phyloP scores from a whole-genome alignment of 768 basidiomycete genomes.

The Mycena galopus region DNA sequence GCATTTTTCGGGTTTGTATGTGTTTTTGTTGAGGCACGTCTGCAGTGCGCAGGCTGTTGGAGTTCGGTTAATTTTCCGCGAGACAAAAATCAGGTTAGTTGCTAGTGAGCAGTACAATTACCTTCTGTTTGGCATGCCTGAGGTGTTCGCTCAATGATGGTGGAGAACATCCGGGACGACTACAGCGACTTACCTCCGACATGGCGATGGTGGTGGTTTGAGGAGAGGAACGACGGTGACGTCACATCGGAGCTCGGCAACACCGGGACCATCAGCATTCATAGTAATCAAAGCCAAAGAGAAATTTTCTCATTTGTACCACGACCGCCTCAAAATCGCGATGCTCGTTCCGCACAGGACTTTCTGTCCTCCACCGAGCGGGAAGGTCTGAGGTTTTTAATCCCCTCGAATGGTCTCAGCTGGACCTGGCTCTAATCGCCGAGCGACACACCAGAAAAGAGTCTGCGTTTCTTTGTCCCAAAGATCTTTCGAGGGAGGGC shows the following conservation, averaged over 20 bases:
- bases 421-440: background rate
- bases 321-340: background rate
- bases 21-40: constrained; percentile 71
- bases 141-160: background rate
- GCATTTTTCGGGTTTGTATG: constrained; percentile 75
- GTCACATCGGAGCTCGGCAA: background rate
- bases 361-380: background rate
- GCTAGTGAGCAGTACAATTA: constrained; percentile 4
- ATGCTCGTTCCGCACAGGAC: constrained; percentile 1
- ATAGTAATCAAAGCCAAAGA: background rate
- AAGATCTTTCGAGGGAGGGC: background rate
- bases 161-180: background rate
- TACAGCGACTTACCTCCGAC: background rate
- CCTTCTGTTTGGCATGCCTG: constrained; percentile 46
- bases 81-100: background rate
- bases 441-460: background rate
- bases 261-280: background rate
- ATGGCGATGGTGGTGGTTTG: constrained; percentile 1
- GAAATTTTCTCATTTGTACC: background rate
- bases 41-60: constrained; percentile 73
- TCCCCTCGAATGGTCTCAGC: background rate
- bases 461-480: background rate
- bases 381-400: background rate
- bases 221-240: background rate
- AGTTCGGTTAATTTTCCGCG: background rate